These are phyloP conservation scores for maize (Zea mays) DNA, from an alignment of 176 grass and related monocot species.

Conservation along the genomic window DNA sequence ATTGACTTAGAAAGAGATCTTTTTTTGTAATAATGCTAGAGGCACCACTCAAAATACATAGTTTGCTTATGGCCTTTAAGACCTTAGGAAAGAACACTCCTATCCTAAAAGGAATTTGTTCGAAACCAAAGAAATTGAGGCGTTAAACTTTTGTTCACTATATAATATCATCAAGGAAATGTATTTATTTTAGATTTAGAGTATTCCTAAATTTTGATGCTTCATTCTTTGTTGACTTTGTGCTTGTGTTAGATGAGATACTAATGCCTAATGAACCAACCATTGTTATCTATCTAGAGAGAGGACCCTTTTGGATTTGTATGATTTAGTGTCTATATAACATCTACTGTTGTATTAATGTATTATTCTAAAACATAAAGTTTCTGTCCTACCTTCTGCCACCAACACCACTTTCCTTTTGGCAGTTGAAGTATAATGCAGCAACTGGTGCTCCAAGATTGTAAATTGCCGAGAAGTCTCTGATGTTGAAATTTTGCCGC, in stretches of 20 bases:
- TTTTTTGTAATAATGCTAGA: slow-evolving; percentile 2
- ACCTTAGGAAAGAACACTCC: neutral
- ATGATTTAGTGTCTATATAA: slow-evolving; percentile 9
- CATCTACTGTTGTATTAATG: neutral
- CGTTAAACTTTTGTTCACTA: neutral
- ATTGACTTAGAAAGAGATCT: neutral
- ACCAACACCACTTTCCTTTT: slow-evolving; percentile 80
- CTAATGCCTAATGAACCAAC: slow-evolving; percentile 7
- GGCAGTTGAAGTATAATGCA: slow-evolving; percentile 90
- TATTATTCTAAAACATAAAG: slow-evolving; percentile 28
- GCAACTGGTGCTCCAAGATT: slow-evolving; percentile 74
- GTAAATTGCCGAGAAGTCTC: slow-evolving; percentile 82
- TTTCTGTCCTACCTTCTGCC: slow-evolving; percentile 79
- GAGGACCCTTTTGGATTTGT: neutral
- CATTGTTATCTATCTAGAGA: slow-evolving; percentile 15
- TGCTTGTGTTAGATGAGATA: slow-evolving; percentile 28
- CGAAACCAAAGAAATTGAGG: slow-evolving; percentile 5
- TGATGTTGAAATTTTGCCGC: slow-evolving; percentile 84
- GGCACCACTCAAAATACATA: neutral
- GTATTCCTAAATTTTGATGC: slow-evolving; percentile 8
- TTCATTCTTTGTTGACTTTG: neutral
- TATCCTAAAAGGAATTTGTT: neutral
- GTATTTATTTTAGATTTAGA: neutral
- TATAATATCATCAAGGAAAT: slow-evolving; percentile 5
- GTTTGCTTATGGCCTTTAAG: neutral